These are phyloP conservation scores for Kwoniella bestiolae DNA, from an alignment of 768 basidiomycete genomes.

Conservation along the genomic window DNA sequence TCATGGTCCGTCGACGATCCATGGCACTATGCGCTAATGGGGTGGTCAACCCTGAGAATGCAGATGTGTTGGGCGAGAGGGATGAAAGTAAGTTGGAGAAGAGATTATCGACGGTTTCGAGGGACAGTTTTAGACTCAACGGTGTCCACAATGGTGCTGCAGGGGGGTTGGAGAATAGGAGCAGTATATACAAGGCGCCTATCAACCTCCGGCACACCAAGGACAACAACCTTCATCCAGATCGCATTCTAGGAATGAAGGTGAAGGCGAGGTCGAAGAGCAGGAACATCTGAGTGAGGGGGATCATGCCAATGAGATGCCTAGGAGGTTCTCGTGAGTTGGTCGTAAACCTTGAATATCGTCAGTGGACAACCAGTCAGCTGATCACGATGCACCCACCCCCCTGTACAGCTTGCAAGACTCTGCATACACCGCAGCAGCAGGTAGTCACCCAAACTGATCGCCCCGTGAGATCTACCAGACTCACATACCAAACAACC, in stretches of 20 bases:
- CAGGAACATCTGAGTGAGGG: constrained; percentile 33
- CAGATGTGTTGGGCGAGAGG: constrained; percentile 7
- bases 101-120: neutral
- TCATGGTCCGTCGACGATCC: constrained; percentile 50
- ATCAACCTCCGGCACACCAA: constrained; percentile 14
- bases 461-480: neutral
- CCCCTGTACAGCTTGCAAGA: constrained; percentile 21
- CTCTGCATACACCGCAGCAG: constrained; percentile 33
- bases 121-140: neutral
- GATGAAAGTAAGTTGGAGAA: constrained; percentile 13
- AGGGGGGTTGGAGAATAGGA: constrained; percentile 6
- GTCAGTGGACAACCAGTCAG: no score
- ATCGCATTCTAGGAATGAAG: neutral
- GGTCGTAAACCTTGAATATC: no score
- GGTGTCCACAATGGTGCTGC: neutral
- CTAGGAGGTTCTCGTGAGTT: constrained; percentile 39
- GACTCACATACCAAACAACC: neutral
- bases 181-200: constrained; percentile 32
- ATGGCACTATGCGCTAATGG: constrained; percentile 30
- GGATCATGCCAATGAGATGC: constrained; percentile 28
- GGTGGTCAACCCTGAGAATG: constrained; percentile 7
- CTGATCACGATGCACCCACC: no score
- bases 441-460: neutral
- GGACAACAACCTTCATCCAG: neutral
- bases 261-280: constrained; percentile 25